Conservation (phyloP, 495 filamentous ascomycete species). For the Aspergillus incahuasiensis region DNA sequence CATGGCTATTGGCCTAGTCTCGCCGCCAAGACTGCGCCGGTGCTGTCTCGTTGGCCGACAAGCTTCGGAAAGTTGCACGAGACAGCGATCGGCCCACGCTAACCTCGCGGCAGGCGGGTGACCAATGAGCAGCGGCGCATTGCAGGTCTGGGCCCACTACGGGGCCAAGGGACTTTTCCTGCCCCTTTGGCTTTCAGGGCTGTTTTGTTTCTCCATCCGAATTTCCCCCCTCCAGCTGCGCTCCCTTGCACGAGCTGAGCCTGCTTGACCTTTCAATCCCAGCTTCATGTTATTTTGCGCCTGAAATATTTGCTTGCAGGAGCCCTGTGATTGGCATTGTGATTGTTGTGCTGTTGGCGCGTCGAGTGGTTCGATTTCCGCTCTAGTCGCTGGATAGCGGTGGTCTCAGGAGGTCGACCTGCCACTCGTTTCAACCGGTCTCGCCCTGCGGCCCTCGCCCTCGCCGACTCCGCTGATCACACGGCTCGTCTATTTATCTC, state of each 20-base stretch:
- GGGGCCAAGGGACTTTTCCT: slow-evolving; percentile 4
- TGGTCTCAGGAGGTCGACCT: not conserved
- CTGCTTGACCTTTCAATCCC: slow-evolving; percentile 8
- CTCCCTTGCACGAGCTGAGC: not conserved
- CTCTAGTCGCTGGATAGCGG: not conserved
- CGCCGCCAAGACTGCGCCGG: not conserved
- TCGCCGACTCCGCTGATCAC: not conserved
- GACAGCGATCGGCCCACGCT: slow-evolving; percentile 19
- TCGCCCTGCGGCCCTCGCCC: not conserved
- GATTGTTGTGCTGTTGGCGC: not conserved
- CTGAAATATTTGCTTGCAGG: not conserved
- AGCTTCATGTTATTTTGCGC: not conserved
- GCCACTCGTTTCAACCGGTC: slow-evolving; percentile 1
- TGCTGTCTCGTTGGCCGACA: slow-evolving; percentile 10
- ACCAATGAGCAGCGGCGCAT: slow-evolving; percentile 4
- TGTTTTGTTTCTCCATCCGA: slow-evolving; percentile 6
- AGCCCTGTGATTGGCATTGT: not conserved
- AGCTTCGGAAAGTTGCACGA: slow-evolving; percentile 23
- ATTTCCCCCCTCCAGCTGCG: slow-evolving; percentile 11
- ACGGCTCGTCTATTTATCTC: not conserved
- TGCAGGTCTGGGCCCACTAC: slow-evolving; percentile 8
- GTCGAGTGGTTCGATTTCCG: not conserved
- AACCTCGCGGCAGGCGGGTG: slow-evolving; percentile 12
- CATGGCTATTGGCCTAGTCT: not conserved
- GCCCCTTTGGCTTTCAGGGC: slow-evolving; percentile 1